A percentile compares a stretch with the other conserved stretches of the same genome.
Conservation (phyloP, 2,329 filamentous ascomycete species). For the Triangularia setosa region DNA sequence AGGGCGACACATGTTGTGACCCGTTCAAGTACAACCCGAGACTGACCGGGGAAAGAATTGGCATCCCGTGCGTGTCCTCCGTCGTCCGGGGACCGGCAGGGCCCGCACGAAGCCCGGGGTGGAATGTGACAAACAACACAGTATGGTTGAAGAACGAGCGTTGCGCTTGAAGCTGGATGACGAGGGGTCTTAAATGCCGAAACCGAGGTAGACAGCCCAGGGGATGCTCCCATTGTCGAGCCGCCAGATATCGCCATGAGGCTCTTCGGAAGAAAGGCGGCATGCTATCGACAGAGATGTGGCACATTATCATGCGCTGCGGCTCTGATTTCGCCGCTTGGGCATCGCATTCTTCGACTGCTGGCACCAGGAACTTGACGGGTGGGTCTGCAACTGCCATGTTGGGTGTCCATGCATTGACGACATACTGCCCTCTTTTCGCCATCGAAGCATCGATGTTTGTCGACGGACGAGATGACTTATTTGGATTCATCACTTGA, state of each 20-base stretch:
- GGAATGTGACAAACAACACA: not conserved
- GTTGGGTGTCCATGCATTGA: not conserved
- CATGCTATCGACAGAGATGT: not conserved
- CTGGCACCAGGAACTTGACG: not conserved
- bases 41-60: not conserved
- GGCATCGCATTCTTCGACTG: not conserved
- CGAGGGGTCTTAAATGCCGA: not conserved
- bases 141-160: not conserved
- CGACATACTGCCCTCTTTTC: not conserved
- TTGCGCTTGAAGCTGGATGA: not conserved
- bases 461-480: not conserved
- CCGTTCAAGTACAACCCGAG: not conserved
- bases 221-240: not conserved
- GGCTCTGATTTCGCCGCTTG: not conserved
- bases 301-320: not conserved
- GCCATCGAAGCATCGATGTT: not conserved
- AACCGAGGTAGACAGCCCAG: not conserved
- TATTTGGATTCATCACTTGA: not conserved
- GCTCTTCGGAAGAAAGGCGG: not conserved
- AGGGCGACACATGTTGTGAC: not conserved
- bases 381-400: not conserved
- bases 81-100: constrained; percentile 5
- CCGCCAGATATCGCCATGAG: not conserved
- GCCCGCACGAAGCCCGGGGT: not conserved
- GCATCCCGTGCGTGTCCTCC: not conserved